Conservation (phyloP, 1,139 yeast genomes). For the Saccharomyces hybrid region DNA sequence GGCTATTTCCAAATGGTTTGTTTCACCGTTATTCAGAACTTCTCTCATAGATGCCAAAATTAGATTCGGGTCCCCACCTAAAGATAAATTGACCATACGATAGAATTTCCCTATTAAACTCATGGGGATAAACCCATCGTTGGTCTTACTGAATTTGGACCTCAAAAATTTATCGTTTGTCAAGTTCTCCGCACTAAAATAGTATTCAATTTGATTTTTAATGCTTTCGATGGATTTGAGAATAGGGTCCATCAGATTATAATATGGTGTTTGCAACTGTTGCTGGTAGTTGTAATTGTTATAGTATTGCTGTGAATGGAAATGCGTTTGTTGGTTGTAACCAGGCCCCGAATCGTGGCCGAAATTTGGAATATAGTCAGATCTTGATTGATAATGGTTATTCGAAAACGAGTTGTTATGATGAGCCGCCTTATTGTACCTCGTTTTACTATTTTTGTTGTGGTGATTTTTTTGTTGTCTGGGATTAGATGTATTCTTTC, state of each 20-base stretch:
- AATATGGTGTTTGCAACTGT: conserved; percentile 10
- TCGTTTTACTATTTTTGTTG: conserved; percentile 1
- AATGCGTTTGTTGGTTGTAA: conserved; percentile 4
- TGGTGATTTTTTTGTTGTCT: background rate
- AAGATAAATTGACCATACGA: conserved; percentile 24
- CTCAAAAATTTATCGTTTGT: conserved; percentile 20
- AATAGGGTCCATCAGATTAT: conserved; percentile 20
- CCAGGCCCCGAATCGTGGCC: background rate
- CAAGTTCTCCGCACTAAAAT: conserved; percentile 80
- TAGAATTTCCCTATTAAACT: conserved; percentile 22
- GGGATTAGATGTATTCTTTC: background rate
- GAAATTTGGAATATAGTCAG: background rate
- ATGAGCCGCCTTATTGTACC: conserved; percentile 1
- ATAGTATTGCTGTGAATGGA: conserved; percentile 7
- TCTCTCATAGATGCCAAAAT: conserved; percentile 25
- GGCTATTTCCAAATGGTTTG: conserved; percentile 18
- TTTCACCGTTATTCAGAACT: conserved; percentile 17
- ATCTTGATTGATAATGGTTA: background rate
- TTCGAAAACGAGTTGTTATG: background rate
- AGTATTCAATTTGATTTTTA: conserved; percentile 71
- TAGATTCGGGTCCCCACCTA: conserved; percentile 23
- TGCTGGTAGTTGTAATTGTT: conserved; percentile 10
- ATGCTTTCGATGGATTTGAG: conserved; percentile 33
- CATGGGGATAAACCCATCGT: conserved; percentile 24
- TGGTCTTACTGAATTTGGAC: conserved; percentile 17